These are phyloP conservation scores for Lentinula boryana DNA, from an alignment of 768 basidiomycete species.

Conservation along the genomic window DNA sequence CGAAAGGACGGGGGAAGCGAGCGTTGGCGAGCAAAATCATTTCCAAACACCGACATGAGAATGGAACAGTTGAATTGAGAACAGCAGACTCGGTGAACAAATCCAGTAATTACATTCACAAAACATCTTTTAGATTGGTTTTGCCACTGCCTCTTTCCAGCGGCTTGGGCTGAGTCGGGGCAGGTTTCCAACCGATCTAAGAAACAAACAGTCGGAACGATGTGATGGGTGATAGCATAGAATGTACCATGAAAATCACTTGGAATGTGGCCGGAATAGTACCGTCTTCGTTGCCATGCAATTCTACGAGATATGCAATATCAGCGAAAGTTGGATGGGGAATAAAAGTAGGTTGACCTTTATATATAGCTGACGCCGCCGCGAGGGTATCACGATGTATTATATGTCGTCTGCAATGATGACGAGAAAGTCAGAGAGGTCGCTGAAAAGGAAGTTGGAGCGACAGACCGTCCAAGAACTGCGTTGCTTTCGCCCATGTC, in stretches of 20 bases:
- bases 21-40: too few relatives aligned
- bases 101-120: slow-evolving; percentile 20
- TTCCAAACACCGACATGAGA: too few relatives aligned
- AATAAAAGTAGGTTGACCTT: slow-evolving; percentile 43
- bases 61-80: background rate
- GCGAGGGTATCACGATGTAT: slow-evolving; percentile 82
- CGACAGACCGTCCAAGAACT: slow-evolving; percentile 67
- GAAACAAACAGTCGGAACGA: background rate
- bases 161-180: slow-evolving; percentile 58
- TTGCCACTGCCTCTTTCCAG: slow-evolving; percentile 57
- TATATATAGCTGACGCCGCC: slow-evolving; percentile 91
- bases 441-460: background rate
- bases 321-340: background rate
- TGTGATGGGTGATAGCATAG: background rate
- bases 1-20: too few relatives aligned
- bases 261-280: slow-evolving; percentile 93
- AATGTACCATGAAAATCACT: slow-evolving; percentile 82
- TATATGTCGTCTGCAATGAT: slow-evolving; percentile 40
- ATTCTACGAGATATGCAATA: slow-evolving; percentile 36
- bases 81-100: background rate
- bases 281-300: slow-evolving; percentile 83
- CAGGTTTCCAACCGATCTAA: slow-evolving; percentile 84
- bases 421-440: slow-evolving; percentile 35
- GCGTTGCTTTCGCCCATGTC: slow-evolving; percentile 98
- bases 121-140: slow-evolving; percentile 56